Evolutionary conservation across 2,329 filamentous ascomycete species (phyloP), one percentile per base, ranked within the genome.

Genomic region (Colletotrichum sp.): DNA sequence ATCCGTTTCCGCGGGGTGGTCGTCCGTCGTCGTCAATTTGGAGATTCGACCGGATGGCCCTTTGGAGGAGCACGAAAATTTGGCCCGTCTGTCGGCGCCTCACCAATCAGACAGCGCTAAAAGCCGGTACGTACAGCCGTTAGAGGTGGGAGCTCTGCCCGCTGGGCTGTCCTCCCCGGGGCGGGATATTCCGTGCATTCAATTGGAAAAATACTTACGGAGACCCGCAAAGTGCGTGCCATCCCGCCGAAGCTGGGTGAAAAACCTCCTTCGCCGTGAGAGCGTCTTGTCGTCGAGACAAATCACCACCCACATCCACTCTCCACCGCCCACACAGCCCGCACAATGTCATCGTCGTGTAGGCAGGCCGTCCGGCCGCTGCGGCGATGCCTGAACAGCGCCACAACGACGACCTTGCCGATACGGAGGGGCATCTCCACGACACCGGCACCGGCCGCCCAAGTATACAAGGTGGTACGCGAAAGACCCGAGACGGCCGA

Each of bases 331-430:
- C 55, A 30, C 75, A 64, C 71, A 72, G 60, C 68, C 66, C 55
- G 70, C 36, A 82, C 77, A 81, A 93, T 93, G 91, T 90, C 74
- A 52, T 76, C 91, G 83, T 87, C 87, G 83, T 91, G 90, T 82
- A 90, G 90, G 83, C 90, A 89, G 86, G 89, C 90, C 82, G 86
- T 86, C 74, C 86, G 90, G 85, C 91, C 91, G 77, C 84, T 93
- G 78, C 83, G 89, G 78, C 86, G 88, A 85, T 90, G 89, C 78
- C 82, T 92, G 78, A 87, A 86, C 81, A 87, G 86, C 80, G 83
- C 81, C 78, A 76, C 83, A 80, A 72, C 74, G 80, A 71, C 81
- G 80, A 71, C 81, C 57, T 36, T 78, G 65, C 69, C 81, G 34
- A 72, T 82, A 79, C 84, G 82, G 69, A 73, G 74, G 59, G 65